phyloP scores from a whole-genome alignment of 805 yeast genomes.

The Kuraishia ogatae region DNA sequence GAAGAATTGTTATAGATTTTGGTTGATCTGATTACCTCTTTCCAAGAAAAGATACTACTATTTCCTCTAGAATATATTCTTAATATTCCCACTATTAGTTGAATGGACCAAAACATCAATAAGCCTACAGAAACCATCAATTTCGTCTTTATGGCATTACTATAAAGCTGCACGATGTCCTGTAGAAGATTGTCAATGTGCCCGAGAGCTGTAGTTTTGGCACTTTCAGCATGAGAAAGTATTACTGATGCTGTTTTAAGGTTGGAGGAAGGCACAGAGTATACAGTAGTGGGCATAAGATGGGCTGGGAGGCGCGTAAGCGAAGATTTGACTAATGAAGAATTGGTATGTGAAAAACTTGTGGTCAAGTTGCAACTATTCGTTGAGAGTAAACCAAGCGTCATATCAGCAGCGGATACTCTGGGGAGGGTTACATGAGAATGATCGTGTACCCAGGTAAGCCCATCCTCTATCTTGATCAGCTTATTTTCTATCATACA shows the following conservation, averaged over 20 bases:
- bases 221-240: not conserved
- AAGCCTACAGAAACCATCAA: not conserved
- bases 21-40: not conserved
- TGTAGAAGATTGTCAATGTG: not conserved
- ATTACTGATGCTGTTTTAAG: not conserved
- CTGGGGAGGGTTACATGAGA: conserved; percentile 52
- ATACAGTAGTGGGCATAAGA: no score
- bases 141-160: not conserved
- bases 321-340: not conserved
- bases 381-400: not conserved
- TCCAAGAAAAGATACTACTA: not conserved
- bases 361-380: not conserved
- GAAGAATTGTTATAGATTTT: not conserved
- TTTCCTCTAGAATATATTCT: not conserved
- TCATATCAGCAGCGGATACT: conserved; percentile 21
- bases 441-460: conserved; percentile 69
- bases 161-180: not conserved
- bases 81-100: not conserved
- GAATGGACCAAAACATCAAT: not conserved
- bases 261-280: not conserved
- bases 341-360: not conserved
- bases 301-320: no score
- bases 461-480: conserved; percentile 53
- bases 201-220: not conserved
- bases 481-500: conserved; percentile 78